Percentiles rank a stretch among this genome's conserved stretches.
Conservation (phyloP, 2,329 filamentous ascomycete species). For the Atkinsonella hypoxylon region DNA sequence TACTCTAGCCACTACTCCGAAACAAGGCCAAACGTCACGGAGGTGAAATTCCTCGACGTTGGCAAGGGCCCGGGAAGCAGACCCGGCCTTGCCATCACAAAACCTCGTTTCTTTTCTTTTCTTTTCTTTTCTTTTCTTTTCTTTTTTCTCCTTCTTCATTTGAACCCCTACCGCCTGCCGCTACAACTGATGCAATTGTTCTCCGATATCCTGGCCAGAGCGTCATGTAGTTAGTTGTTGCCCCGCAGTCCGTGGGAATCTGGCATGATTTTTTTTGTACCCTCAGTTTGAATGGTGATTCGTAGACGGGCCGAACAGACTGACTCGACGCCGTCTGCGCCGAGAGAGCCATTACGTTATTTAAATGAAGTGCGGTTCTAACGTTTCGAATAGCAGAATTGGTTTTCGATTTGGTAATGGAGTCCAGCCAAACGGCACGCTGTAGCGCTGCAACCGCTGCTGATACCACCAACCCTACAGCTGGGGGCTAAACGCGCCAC, state of each 20-base stretch:
- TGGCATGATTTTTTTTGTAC: no score
- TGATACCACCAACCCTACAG: neutral
- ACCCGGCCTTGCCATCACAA: neutral
- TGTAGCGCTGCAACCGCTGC: conserved; percentile 1
- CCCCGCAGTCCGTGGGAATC: no score
- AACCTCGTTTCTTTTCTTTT: no score
- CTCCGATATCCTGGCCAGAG: no score
- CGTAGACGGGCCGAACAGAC: conserved; percentile 1
- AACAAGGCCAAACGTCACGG: neutral
- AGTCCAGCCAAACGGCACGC: neutral
- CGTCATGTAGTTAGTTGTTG: no score
- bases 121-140: no score
- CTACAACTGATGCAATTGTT: neutral
- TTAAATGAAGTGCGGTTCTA: conserved; percentile 19
- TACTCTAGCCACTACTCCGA: no score
- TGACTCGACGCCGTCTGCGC: conserved; percentile 19
- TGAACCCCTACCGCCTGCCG: neutral
- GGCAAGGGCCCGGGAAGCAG: neutral
- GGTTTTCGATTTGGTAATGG: conserved; percentile 38
- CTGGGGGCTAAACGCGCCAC: neutral
- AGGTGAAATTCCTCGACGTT: neutral
- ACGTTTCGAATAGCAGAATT: conserved; percentile 13
- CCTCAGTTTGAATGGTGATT: neutral
- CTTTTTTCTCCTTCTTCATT: neutral
- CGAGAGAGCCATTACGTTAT: conserved; percentile 32